Percentiles rank a stretch among this genome's conserved stretches.
Evolutionary conservation across 495 filamentous ascomycete species (phyloP).

Genomic region (Amniculicola lignicola): DNA sequence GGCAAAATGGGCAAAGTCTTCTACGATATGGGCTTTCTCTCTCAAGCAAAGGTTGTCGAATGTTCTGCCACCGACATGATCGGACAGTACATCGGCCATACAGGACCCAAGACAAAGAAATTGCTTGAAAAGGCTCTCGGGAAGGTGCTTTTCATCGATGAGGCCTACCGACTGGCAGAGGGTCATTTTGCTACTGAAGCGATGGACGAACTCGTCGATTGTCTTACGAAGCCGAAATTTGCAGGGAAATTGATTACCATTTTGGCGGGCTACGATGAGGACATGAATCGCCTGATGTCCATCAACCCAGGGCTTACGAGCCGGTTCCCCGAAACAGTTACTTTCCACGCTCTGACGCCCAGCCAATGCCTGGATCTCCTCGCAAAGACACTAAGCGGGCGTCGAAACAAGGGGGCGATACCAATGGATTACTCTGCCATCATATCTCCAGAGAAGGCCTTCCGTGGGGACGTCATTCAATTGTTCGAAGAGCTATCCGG

Average conservation of each 20-base stretch:
- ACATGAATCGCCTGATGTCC: slow-evolving; percentile 68
- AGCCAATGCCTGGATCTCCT: slow-evolving; percentile 49
- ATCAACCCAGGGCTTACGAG: slow-evolving; percentile 58
- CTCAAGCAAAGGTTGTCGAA: slow-evolving; percentile 40
- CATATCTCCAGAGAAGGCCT: slow-evolving; percentile 29
- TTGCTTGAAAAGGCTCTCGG: slow-evolving; percentile 60
- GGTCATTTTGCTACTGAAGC: slow-evolving; percentile 65
- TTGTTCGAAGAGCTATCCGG: slow-evolving; percentile 46
- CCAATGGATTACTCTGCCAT: slow-evolving; percentile 26
- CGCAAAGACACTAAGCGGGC: slow-evolving; percentile 13
- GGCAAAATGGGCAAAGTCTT: slow-evolving; percentile 68
- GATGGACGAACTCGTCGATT: slow-evolving; percentile 70
- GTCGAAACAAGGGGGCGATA: slow-evolving; percentile 25
- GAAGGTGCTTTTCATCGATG: slow-evolving; percentile 65
- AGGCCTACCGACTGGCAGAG: slow-evolving; percentile 60
- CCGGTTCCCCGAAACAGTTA: slow-evolving; percentile 59
- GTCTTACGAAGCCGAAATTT: slow-evolving; percentile 62
- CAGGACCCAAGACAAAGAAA: slow-evolving; percentile 59
- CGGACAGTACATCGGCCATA: slow-evolving; percentile 54
- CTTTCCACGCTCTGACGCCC: slow-evolving; percentile 48
- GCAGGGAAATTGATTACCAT: slow-evolving; percentile 66
- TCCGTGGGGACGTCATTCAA: slow-evolving; percentile 30
- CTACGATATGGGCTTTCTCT: slow-evolving; percentile 57
- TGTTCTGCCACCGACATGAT: slow-evolving; percentile 45
- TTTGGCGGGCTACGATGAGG: slow-evolving; percentile 67